A percentile compares a stretch with the other conserved stretches of the same genome.
Evolutionary conservation across 2,329 filamentous ascomycete genomes (phyloP).

Genomic region (Aspergillus nomiae): DNA sequence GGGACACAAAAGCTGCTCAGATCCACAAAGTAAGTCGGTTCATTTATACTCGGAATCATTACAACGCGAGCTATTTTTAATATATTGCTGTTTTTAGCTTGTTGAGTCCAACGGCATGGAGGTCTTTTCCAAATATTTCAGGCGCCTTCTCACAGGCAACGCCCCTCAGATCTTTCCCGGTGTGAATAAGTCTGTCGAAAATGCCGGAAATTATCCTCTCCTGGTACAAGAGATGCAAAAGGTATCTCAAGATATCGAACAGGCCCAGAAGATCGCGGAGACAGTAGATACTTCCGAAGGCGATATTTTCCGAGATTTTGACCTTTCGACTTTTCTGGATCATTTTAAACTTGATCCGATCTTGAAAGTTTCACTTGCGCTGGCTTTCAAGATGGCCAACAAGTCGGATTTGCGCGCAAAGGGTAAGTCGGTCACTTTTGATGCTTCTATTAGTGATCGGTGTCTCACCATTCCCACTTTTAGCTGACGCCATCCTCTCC

Average conservation of each 20-base stretch:
- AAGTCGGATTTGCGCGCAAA: conserved; percentile 84
- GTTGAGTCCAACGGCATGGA: conserved; percentile 99
- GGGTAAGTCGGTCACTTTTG: conserved; percentile 58
- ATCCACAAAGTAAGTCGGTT: conserved; percentile 76
- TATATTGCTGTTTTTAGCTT: conserved; percentile 58
- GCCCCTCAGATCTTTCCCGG: conserved; percentile 87
- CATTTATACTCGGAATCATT: background rate
- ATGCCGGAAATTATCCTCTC: conserved; percentile 80
- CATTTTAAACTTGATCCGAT: conserved; percentile 92
- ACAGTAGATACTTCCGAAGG: conserved; percentile 88
- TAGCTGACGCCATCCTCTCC: conserved; percentile 87
- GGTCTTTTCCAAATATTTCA: conserved; percentile 94
- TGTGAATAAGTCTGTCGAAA: conserved; percentile 70
- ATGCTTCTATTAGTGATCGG: background rate
- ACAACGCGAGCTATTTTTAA: background rate
- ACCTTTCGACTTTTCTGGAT: conserved; percentile 91
- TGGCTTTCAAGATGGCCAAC: conserved; percentile 83
- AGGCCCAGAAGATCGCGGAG: conserved; percentile 89
- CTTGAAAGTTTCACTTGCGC: conserved; percentile 81
- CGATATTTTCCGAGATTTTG: conserved; percentile 93
- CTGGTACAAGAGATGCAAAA: conserved; percentile 84
- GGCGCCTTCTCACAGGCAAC: conserved; percentile 88
- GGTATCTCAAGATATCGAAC: conserved; percentile 75
- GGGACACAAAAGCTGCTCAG: conserved; percentile 87
- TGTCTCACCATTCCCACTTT: conserved; percentile 8